Base-by-base conservation (phyloP, 2,329 filamentous ascomycete genomes). In the Hymenoscyphus fructigenus region DNA sequence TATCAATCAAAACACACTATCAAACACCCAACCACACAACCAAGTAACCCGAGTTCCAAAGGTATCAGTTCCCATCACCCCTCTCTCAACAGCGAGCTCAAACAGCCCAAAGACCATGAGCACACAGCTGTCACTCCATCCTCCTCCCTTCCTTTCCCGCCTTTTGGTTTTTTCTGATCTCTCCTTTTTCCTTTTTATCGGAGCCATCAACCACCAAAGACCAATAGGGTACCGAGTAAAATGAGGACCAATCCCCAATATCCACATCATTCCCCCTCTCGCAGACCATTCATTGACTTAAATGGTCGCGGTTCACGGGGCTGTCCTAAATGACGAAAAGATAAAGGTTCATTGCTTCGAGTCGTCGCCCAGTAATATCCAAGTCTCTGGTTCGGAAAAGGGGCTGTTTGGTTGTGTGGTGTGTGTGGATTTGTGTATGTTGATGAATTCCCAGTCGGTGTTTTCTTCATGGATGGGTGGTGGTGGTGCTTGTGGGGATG, bases 361-460 rank as follows among this genome's bases (percentile, higher is more conserved):
- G 71, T 74, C 72, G 71, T 73, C 72, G 63, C 69, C 70, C 68
- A 73, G 70, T 50, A 65, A 20, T 59, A 70, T 69, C 72, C 72
- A 73, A 55, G 70, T 68, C 47, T 72, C 69, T 66, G 69, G 68
- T 62, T 73, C 66, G 61, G 68, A 70, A 50, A 63, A 57, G 41
- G 69, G 65, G 20, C 66, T 68, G 55, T 55, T 50, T 26, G 61
- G 58, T 26, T 55, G 41, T 57, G 60, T 58, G 23, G 65, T 44
- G 56, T 28, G 41, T 36, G 61, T 61, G 63, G 58, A 57, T 56
- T 59, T 61, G 53, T 29, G 59, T 53, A 64, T 60, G 32, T 47
- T 64, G 56, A 72, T 69, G 68, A 72, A 67, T 68, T 69, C 70
- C 70, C 71, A 72, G 57, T 71, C 70, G 38, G n/a, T 32, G 12